Evolutionary conservation across 768 basidiomycete species (phyloP).

Genomic region (Amanita pseudoporphyria): DNA sequence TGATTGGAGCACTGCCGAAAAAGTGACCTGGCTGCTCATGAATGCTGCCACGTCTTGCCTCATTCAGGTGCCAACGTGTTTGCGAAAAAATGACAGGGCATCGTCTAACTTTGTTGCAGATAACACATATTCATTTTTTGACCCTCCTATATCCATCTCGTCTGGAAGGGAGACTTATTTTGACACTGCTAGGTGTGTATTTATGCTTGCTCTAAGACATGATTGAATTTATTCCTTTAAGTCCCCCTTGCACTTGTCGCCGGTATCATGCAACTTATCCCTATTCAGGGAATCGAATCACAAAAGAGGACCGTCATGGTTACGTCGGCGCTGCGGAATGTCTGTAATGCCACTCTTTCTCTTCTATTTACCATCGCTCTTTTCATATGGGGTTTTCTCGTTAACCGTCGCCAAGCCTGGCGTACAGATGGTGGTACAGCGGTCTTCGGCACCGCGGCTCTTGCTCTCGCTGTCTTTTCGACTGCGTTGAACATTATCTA

Average conservation of each 20-base stretch:
- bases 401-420: slow-evolving; percentile 92
- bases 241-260: slow-evolving; percentile 82
- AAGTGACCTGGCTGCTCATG: slow-evolving; percentile 79
- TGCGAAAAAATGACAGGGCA: neutral
- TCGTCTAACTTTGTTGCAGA: slow-evolving; percentile 31
- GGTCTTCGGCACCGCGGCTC: slow-evolving; percentile 80
- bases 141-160: slow-evolving; percentile 90
- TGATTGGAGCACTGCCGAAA: slow-evolving; percentile 55
- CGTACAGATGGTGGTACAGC: slow-evolving; percentile 95
- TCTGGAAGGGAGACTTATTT: slow-evolving; percentile 81
- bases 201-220: slow-evolving; percentile 11
- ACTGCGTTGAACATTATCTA: slow-evolving; percentile 85
- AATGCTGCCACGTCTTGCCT: slow-evolving; percentile 77
- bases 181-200: slow-evolving; percentile 59
- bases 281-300: slow-evolving; percentile 34
- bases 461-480: slow-evolving; percentile 72
- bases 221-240: slow-evolving; percentile 14
- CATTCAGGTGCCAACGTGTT: slow-evolving; percentile 57
- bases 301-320: slow-evolving; percentile 31
- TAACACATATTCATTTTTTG: slow-evolving; percentile 96
- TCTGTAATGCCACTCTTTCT: slow-evolving; percentile 95
- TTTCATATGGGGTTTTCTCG: slow-evolving; percentile 85
- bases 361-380: slow-evolving; percentile 87
- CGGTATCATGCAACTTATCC: slow-evolving; percentile 76
- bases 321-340: slow-evolving; percentile 75